These are phyloP conservation scores for Aspergillus sp. DNA, from an alignment of 2,329 filamentous ascomycete genomes.

Conservation along the genomic window DNA sequence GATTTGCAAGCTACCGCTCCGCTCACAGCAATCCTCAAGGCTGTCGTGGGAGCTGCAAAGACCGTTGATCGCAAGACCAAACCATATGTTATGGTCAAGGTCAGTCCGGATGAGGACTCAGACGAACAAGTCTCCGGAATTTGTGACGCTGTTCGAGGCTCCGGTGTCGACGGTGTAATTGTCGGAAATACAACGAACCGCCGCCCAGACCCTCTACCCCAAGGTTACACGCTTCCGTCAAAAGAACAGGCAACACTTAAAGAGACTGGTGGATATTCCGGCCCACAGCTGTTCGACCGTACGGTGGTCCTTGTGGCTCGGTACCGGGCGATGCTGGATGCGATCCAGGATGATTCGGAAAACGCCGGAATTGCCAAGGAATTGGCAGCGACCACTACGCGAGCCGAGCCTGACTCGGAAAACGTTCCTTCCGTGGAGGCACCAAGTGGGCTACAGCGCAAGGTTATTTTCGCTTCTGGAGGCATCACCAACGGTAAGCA, in stretches of 20 bases:
- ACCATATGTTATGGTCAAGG: constrained; percentile 93
- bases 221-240: constrained; percentile 62
- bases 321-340: constrained; percentile 71
- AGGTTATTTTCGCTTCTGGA: constrained; percentile 90
- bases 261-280: constrained; percentile 86
- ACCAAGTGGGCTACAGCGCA: constrained; percentile 41
- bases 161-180: constrained; percentile 91
- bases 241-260: constrained; percentile 67
- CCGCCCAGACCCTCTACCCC: constrained; percentile 68
- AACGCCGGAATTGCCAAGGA: constrained; percentile 12
- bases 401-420: constrained; percentile 23
- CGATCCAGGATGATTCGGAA: constrained; percentile 34
- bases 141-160: constrained; percentile 76
- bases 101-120: constrained; percentile 90
- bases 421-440: constrained; percentile 18
- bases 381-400: constrained; percentile 8
- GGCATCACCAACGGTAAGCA: constrained; percentile 88
- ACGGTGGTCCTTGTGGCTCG: constrained; percentile 75
- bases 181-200: constrained; percentile 96
- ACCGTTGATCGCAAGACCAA: constrained; percentile 67
- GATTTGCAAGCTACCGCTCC: constrained; percentile 83
- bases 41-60: constrained; percentile 77
- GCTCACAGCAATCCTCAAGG: constrained; percentile 73
- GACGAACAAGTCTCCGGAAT: constrained; percentile 84
- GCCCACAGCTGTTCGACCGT: constrained; percentile 80